A percentile compares a stretch with the other conserved stretches of the same genome.
Evolutionary conservation across 306 rosid species (phyloP).

Genomic region (Herpetospermum pedunculosum): DNA sequence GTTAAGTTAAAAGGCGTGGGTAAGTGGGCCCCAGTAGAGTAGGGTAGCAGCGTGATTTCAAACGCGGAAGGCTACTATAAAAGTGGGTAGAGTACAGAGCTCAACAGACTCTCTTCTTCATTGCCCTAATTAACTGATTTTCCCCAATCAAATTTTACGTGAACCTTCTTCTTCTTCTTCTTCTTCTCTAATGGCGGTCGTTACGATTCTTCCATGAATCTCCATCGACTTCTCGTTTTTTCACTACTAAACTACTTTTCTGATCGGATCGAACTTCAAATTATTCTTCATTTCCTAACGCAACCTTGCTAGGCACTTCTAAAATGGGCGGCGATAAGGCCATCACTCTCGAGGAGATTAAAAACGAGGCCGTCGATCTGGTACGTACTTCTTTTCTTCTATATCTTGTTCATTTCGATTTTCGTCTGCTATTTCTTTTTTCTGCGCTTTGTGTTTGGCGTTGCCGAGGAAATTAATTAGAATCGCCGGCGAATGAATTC

Average conservation of each 20-base stretch:
- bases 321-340: constrained; percentile 44
- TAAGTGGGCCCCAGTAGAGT: not conserved
- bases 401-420: not conserved
- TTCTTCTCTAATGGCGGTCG: not conserved
- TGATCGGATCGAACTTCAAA: not conserved
- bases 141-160: not conserved
- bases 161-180: not conserved
- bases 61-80: constrained; percentile 2
- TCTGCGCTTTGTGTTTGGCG: constrained; percentile 13
- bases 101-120: not conserved
- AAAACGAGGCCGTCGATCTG: constrained; percentile 85
- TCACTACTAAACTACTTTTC: not conserved
- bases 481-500: not conserved
- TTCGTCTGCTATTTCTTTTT: not conserved
- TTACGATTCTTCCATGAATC: not conserved
- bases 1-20: not conserved
- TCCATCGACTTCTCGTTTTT: not conserved
- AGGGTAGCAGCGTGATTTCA: not conserved
- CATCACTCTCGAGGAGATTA: constrained; percentile 81
- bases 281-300: not conserved
- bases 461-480: not conserved
- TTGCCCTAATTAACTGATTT: not conserved
- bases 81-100: not conserved
- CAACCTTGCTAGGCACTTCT: not conserved
- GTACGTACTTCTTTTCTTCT: constrained; percentile 22